phyloP scores from a whole-genome alignment of 2,329 filamentous ascomycete species.

The Trichoderma semiorbis region DNA sequence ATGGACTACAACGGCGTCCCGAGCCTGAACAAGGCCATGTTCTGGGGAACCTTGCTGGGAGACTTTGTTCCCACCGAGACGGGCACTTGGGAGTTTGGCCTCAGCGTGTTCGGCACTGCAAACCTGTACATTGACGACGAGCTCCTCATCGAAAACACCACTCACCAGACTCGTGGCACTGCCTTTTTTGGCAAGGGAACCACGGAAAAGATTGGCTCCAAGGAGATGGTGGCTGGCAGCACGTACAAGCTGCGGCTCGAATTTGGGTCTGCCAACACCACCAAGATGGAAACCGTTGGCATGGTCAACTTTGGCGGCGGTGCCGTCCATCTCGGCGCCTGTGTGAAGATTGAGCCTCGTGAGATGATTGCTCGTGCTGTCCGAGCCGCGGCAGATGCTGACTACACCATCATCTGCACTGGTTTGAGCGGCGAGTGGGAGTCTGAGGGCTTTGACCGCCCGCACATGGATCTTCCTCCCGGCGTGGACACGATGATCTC shows the following conservation, averaged over 20 bases:
- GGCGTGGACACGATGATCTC: background rate
- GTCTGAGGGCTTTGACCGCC: background rate
- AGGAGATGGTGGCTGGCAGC: background rate
- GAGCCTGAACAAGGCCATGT: background rate
- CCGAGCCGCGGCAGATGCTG: background rate
- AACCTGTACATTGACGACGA: background rate
- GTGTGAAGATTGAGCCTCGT: background rate
- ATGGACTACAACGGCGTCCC: conserved; percentile 5
- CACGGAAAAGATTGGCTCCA: background rate
- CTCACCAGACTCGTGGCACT: background rate
- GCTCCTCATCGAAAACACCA: background rate
- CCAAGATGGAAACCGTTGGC: conserved; percentile 3
- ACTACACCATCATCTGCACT: conserved; percentile 5
- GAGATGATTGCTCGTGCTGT: background rate
- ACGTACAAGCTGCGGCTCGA: background rate
- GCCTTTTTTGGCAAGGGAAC: conserved; percentile 8
- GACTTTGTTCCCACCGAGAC: background rate
- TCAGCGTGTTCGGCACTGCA: background rate
- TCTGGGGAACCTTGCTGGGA: background rate
- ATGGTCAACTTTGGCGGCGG: conserved; percentile 3
- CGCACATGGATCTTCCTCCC: background rate
- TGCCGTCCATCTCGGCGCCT: background rate
- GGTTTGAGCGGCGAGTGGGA: background rate
- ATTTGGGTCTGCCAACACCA: background rate
- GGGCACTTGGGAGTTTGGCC: conserved; percentile 5